These are phyloP conservation scores for Rubia yunnanensis DNA, from an alignment of 257 asterid genomes.

Conservation along the genomic window DNA sequence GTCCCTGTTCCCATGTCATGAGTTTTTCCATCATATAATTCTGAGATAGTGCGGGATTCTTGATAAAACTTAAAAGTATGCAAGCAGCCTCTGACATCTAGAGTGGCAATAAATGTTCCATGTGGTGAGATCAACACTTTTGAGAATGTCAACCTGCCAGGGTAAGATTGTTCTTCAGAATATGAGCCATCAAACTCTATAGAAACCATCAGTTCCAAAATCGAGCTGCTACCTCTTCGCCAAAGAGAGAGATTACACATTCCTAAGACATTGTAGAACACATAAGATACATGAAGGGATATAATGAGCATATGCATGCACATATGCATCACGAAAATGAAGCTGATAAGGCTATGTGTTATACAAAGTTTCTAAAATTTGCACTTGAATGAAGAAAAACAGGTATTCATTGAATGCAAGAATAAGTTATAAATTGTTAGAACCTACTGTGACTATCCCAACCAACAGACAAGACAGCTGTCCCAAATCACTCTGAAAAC, in stretches of 20 bases:
- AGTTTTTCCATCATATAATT: conserved; percentile 29
- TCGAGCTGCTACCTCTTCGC: conserved; percentile 41
- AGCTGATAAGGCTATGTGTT: not conserved
- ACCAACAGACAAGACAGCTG: not conserved
- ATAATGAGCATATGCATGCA: not conserved
- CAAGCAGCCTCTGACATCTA: conserved; percentile 66
- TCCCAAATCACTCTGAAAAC: not conserved
- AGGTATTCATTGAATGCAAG: not conserved
- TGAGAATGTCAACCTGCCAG: conserved; percentile 45
- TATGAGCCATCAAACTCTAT: conserved; percentile 58
- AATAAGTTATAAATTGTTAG: not conserved
- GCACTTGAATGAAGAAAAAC: not conserved
- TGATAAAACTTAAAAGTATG: conserved; percentile 55
- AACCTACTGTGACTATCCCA: not conserved
- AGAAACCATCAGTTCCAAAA: conserved; percentile 44
- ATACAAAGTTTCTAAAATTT: not conserved
- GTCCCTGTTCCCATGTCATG: conserved; percentile 19
- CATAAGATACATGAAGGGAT: not conserved
- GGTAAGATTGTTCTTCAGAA: conserved; percentile 31
- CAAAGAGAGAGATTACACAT: conserved; percentile 55
- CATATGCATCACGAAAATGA: not conserved
- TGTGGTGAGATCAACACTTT: conserved; percentile 70
- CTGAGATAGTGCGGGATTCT: conserved; percentile 38
- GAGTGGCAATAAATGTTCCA: conserved; percentile 59
- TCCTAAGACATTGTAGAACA: conserved; percentile 37